Evolutionary conservation across 2,329 filamentous ascomycete species (phyloP).

Genomic region (Scleromitrula shiraiana): DNA sequence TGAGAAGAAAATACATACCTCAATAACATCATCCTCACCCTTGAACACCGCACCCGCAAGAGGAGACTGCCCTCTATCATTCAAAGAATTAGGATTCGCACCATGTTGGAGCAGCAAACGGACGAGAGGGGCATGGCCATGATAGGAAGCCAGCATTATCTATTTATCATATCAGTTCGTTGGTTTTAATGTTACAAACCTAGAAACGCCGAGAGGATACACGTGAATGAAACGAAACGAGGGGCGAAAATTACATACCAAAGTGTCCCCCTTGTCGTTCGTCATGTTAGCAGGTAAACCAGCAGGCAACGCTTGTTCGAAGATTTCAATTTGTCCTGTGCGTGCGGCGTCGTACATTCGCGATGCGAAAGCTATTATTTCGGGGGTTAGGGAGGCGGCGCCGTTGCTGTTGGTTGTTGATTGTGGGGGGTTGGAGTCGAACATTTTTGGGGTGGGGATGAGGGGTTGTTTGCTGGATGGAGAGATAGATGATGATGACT

Average conservation of each 20-base stretch:
- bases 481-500: neutral
- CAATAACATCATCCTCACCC: conserved; percentile 56
- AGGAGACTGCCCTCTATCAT: conserved; percentile 60
- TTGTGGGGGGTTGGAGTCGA: neutral
- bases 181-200: neutral
- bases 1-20: conserved; percentile 31
- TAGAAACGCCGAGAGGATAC: neutral
- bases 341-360: conserved; percentile 62
- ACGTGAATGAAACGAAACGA: neutral
- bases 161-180: conserved; percentile 22
- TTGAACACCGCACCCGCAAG: conserved; percentile 69
- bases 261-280: conserved; percentile 65
- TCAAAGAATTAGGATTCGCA: conserved; percentile 59
- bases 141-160: conserved; percentile 67
- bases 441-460: neutral
- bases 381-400: conserved; percentile 42
- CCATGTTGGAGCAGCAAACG: conserved; percentile 52
- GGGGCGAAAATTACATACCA: conserved; percentile 36
- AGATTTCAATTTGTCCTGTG: conserved; percentile 45
- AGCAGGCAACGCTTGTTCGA: conserved; percentile 55
- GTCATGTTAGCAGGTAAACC: conserved; percentile 63
- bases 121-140: conserved; percentile 55
- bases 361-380: conserved; percentile 56
- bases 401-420: neutral
- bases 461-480: neutral